Conservation (phyloP, 148 eudicot genomes). For the Cornus kousa region DNA sequence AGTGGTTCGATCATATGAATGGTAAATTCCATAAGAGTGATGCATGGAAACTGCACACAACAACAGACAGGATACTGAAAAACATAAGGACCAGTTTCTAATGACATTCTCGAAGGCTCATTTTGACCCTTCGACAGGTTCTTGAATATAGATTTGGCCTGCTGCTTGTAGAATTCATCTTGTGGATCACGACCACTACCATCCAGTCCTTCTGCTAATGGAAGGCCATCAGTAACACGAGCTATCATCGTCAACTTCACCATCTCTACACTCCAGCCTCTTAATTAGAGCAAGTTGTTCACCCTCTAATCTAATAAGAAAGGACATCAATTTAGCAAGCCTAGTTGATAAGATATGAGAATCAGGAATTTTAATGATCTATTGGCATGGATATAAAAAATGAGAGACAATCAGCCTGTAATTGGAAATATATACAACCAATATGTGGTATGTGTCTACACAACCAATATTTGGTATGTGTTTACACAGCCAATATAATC, state of each 20-base stretch:
- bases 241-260: constrained; percentile 66
- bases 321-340: not conserved
- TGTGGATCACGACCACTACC: constrained; percentile 53
- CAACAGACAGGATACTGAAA: constrained; percentile 53
- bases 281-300: not conserved
- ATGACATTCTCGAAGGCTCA: constrained; percentile 58
- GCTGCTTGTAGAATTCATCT: constrained; percentile 57
- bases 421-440: not conserved
- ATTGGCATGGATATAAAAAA: too few species aligned
- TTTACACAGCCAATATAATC: not conserved
- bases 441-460: not conserved
- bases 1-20: not conserved
- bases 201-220: constrained; percentile 60
- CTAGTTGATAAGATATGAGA: not conserved
- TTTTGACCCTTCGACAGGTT: constrained; percentile 55
- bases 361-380: not conserved
- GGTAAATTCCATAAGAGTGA: not conserved
- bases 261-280: constrained; percentile 26
- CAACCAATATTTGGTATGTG: not conserved
- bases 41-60: not conserved
- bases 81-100: constrained; percentile 55
- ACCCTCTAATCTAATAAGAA: not conserved
- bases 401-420: not conserved
- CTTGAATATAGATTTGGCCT: constrained; percentile 56
- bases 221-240: constrained; percentile 60